A percentile compares a stretch with the other conserved stretches of the same genome.
phyloP scores from a whole-genome alignment of 352 stramenopile species.

The Globisporangium heterothallicum region DNA sequence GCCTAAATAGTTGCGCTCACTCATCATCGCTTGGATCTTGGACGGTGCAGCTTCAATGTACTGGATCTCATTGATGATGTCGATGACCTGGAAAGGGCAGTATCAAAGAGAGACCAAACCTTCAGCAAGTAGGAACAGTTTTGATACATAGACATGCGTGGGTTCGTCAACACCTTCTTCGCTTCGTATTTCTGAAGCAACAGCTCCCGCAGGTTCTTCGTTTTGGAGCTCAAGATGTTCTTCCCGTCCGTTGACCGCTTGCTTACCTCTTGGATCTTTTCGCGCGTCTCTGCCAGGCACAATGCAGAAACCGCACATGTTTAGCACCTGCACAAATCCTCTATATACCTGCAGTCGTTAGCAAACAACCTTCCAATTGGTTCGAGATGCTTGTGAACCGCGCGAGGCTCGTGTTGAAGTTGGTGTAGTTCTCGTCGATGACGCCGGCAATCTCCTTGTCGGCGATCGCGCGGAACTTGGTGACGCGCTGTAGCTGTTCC shows the following conservation, averaged over 20 bases:
- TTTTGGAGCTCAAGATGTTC: slow-evolving; percentile 79
- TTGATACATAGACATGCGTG: background rate
- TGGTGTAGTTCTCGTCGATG: slow-evolving; percentile 79
- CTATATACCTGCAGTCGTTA: background rate
- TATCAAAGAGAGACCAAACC: background rate
- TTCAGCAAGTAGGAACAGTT: background rate
- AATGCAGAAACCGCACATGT: no score
- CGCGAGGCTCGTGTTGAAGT: slow-evolving; percentile 82
- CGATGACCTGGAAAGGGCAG: slow-evolving; percentile 38
- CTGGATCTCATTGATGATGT: slow-evolving; percentile 83
- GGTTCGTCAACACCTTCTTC: slow-evolving; percentile 40
- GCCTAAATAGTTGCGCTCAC: slow-evolving; percentile 44
- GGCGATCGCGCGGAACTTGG: slow-evolving; percentile 51
- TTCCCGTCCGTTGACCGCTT: slow-evolving; percentile 72
- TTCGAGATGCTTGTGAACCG: slow-evolving; percentile 74
- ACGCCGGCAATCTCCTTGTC: slow-evolving; percentile 78
- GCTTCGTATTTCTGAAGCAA: slow-evolving; percentile 79
- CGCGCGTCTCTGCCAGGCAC: slow-evolving; percentile 68
- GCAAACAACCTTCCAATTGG: slow-evolving; percentile 55
- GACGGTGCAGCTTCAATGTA: slow-evolving; percentile 64
- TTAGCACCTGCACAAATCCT: background rate
- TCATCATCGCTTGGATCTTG: slow-evolving; percentile 59
- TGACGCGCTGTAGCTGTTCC: slow-evolving; percentile 64
- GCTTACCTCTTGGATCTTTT: slow-evolving; percentile 61
- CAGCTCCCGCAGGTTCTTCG: slow-evolving; percentile 74